Evolutionary conservation across 148 eudicot species (phyloP).

Genomic region (Vaccinium macrocarpon): DNA sequence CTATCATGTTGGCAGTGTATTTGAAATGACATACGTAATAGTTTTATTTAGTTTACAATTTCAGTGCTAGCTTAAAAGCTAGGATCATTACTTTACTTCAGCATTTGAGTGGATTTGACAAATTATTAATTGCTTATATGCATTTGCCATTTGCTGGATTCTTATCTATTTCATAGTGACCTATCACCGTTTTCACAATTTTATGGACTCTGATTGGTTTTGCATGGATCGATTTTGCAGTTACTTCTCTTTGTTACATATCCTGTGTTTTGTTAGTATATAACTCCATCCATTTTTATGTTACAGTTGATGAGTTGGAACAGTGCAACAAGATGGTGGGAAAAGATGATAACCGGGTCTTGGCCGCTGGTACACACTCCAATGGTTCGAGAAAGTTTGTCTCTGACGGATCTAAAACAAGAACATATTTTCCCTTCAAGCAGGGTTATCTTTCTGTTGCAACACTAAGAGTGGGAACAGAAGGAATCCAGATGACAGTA

Average conservation of each 20-base stretch:
- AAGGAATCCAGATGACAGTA: constrained; percentile 97
- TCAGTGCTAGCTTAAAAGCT: not conserved
- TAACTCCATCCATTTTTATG: constrained; percentile 14
- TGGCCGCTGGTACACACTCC: constrained; percentile 26
- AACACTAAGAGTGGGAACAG: constrained; percentile 83
- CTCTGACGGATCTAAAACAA: constrained; percentile 49
- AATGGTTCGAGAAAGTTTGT: constrained; percentile 39
- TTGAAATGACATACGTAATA: not conserved
- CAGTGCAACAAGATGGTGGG: constrained; percentile 86
- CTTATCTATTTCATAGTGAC: not conserved
- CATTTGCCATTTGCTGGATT: not conserved
- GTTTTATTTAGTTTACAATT: not conserved
- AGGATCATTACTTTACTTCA: not conserved
- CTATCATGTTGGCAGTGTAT: not conserved
- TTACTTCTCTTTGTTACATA: not conserved
- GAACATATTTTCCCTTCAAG: constrained; percentile 79
- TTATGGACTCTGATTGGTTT: not conserved
- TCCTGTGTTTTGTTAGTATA: not conserved
- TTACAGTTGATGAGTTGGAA: constrained; percentile 85
- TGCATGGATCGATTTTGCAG: not conserved
- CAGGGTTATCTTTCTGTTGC: constrained; percentile 91
- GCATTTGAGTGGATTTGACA: not conserved
- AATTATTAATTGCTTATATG: not conserved
- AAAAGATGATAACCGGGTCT: constrained; percentile 43
- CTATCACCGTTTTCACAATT: not conserved